These are phyloP conservation scores for Monosporozyma aerobia DNA, from an alignment of 805 yeast species.

Conservation along the genomic window DNA sequence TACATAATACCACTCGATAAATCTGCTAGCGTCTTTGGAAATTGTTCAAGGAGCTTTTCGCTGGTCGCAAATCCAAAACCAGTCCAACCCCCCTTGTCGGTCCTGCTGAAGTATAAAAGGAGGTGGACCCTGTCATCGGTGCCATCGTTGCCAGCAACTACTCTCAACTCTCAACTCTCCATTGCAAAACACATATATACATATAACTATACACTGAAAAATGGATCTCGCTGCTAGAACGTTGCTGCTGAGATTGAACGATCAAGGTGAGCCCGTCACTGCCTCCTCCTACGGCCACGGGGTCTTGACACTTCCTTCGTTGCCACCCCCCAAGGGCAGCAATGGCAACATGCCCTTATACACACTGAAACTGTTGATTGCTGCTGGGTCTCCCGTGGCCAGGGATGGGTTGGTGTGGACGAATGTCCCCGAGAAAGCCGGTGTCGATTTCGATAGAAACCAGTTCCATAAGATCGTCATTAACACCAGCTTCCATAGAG, in stretches of 20 bases:
- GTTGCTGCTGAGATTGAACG: slow-evolving; percentile 29
- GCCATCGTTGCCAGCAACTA: no score
- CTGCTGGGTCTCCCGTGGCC: slow-evolving; percentile 67
- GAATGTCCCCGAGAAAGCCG: slow-evolving; percentile 49
- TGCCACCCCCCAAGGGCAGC: slow-evolving; percentile 28
- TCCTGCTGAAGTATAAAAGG: not conserved
- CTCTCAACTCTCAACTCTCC: no score
- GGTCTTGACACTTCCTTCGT: slow-evolving; percentile 33
- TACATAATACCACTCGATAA: no score
- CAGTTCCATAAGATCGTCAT: slow-evolving; percentile 44
- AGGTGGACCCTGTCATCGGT: no score
- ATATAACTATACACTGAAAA: not conserved
- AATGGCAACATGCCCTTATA: slow-evolving; percentile 37
- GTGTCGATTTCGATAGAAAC: slow-evolving; percentile 44
- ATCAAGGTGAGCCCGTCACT: slow-evolving; percentile 30
- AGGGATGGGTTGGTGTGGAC: slow-evolving; percentile 66
- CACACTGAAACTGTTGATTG: slow-evolving; percentile 50
- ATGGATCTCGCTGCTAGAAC: slow-evolving; percentile 13
- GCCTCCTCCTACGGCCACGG: slow-evolving; percentile 29
- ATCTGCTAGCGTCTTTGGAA: no score
- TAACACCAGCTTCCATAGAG: slow-evolving; percentile 52
- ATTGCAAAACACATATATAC: not conserved
- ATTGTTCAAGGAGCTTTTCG: not conserved
- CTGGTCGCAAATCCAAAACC: not conserved
- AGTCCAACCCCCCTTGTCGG: not conserved